Conservation (phyloP, 1,139 yeast species). For the Lodderomyces oxycetoniae region DNA sequence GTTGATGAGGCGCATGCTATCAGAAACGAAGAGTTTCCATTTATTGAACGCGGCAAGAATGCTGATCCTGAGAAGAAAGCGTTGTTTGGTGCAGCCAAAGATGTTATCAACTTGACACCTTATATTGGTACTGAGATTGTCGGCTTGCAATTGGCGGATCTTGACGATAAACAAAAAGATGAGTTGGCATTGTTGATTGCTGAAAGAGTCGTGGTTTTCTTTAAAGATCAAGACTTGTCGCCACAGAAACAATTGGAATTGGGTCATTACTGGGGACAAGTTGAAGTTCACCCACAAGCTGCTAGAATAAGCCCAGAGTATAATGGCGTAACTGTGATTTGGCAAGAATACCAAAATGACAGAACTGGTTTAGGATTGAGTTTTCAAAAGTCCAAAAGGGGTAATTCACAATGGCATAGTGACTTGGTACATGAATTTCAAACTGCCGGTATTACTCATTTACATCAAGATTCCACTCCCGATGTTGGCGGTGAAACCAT, state of each 20-base stretch:
- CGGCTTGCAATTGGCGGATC: conserved; percentile 47
- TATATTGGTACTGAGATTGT: conserved; percentile 54
- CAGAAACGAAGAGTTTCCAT: conserved; percentile 38
- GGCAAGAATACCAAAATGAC: conserved; percentile 42
- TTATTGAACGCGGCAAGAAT: conserved; percentile 42
- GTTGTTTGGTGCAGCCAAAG: conserved; percentile 47
- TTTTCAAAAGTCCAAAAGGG: conserved; percentile 29
- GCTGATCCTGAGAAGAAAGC: conserved; percentile 55
- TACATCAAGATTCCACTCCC: conserved; percentile 34
- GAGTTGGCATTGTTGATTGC: conserved; percentile 44
- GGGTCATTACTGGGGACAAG: conserved; percentile 41
- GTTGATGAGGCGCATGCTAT: conserved; percentile 48
- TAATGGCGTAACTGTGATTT: conserved; percentile 46
- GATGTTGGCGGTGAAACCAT: conserved; percentile 34
- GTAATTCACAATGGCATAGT: conserved; percentile 36
- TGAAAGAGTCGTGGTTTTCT: conserved; percentile 41
- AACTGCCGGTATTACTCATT: conserved; percentile 38
- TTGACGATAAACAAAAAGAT: conserved; percentile 48
- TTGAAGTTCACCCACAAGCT: conserved; percentile 41
- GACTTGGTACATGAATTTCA: conserved; percentile 33
- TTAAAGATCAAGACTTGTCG: conserved; percentile 39
- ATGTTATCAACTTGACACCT: conserved; percentile 44
- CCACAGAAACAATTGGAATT: conserved; percentile 44
- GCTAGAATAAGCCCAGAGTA: conserved; percentile 24
- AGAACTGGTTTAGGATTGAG: conserved; percentile 21